Evolutionary conservation across 1,284 basidiomycete genomes (phyloP).

Genomic region (Porodaedalea pini): DNA sequence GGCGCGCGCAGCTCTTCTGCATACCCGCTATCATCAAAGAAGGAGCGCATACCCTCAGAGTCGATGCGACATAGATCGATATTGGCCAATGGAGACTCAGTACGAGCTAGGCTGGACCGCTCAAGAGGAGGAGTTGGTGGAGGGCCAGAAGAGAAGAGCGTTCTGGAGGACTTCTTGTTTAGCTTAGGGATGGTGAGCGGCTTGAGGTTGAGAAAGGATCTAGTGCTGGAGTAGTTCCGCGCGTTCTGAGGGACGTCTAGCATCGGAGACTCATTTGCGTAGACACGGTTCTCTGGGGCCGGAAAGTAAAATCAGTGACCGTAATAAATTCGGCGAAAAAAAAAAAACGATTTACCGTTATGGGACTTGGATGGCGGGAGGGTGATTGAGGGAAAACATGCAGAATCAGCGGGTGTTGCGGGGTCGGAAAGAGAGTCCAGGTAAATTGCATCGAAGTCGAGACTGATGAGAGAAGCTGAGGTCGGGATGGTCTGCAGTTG

Average conservation of each 20-base stretch:
- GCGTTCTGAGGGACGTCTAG: not conserved
- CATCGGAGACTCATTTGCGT: not conserved
- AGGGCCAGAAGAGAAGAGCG: slow-evolving; percentile 7
- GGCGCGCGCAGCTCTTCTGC: slow-evolving; percentile 1
- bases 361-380: not conserved
- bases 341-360: not conserved
- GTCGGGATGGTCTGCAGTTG: not conserved
- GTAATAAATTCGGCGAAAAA: not conserved
- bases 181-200: slow-evolving; percentile 9
- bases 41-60: slow-evolving; percentile 11
- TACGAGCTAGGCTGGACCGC: not conserved
- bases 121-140: not conserved
- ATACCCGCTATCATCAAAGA: slow-evolving; percentile 21
- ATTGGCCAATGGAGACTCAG: not conserved
- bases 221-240: slow-evolving; percentile 1
- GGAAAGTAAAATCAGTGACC: not conserved
- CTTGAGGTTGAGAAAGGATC: slow-evolving; percentile 13
- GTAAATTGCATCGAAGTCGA: not conserved
- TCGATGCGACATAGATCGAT: not conserved
- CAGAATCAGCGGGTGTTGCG: not conserved
- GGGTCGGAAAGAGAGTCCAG: not conserved
- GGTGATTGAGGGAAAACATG: not conserved
- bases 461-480: not conserved
- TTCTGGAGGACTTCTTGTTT: slow-evolving; percentile 1
- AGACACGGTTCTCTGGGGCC: not conserved